Percentiles rank a stretch among this genome's conserved stretches.
Conservation (phyloP, 2,329 filamentous ascomycete genomes). For the Fusarium anthophilum region DNA sequence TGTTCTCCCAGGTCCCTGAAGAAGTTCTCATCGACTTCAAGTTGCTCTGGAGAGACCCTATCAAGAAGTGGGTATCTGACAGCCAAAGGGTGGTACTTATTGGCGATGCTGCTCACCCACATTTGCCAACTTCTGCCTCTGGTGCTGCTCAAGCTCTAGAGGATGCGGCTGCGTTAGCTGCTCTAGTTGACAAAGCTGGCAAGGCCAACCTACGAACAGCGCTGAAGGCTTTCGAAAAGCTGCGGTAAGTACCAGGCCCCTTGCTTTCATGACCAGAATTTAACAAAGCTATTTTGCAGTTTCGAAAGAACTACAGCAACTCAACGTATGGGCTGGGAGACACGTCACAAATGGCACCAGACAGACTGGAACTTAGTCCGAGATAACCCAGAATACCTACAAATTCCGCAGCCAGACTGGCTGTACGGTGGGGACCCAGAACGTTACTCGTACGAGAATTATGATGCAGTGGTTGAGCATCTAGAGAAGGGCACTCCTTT, state of each 20-base stretch:
- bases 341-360: background rate
- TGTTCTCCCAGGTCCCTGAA: background rate
- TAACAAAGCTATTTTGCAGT: too few relatives aligned
- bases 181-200: background rate
- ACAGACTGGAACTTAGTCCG: background rate
- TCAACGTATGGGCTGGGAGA: background rate
- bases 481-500: background rate
- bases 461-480: background rate
- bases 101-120: background rate
- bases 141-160: background rate
- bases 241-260: background rate
- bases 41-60: background rate
- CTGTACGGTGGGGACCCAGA: background rate
- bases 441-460: background rate
- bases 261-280: too few relatives aligned
- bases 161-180: background rate
- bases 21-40: background rate
- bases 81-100: background rate
- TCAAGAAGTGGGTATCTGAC: background rate
- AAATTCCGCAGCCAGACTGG: background rate
- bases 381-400: background rate
- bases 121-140: background rate
- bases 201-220: background rate
- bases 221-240: background rate
- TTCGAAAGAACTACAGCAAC: background rate